phyloP scores from a whole-genome alignment of 2,329 filamentous ascomycete genomes.

The Magnaporthiopsis rhizophila region DNA sequence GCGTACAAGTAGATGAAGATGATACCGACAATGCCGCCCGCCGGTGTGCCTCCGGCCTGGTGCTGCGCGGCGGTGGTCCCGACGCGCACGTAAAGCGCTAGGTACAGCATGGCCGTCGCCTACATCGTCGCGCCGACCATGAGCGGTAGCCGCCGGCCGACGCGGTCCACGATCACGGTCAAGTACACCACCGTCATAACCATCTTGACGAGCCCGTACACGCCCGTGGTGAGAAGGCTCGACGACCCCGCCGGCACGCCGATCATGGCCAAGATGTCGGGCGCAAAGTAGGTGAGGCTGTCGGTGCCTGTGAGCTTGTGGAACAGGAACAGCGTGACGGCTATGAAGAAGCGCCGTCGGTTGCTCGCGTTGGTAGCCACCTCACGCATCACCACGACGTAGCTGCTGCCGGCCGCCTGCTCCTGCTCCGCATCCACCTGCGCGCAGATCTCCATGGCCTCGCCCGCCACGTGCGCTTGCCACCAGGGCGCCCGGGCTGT shows the following conservation, averaged over 20 bases:
- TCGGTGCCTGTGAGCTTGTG: slow-evolving; percentile 34
- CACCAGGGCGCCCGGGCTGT: slow-evolving; percentile 27
- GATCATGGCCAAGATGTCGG: slow-evolving; percentile 31
- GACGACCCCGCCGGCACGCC: slow-evolving; percentile 23
- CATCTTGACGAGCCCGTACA: slow-evolving; percentile 15
- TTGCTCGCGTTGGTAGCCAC: slow-evolving; percentile 19
- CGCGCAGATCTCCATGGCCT: slow-evolving; percentile 28
- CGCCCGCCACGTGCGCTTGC: slow-evolving; percentile 27
- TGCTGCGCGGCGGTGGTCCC: slow-evolving; percentile 12
- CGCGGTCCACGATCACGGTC: slow-evolving; percentile 23
- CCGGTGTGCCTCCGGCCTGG: background rate
- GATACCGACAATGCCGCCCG: slow-evolving; percentile 6
- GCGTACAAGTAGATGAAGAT: slow-evolving; percentile 25
- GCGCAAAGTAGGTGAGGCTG: slow-evolving; percentile 31
- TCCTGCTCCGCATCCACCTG: slow-evolving; percentile 24
- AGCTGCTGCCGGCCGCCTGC: slow-evolving; percentile 5
- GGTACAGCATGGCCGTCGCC: slow-evolving; percentile 20
- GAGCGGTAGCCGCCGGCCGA: slow-evolving; percentile 21
- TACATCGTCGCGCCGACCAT: slow-evolving; percentile 17
- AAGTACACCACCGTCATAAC: slow-evolving; percentile 17
- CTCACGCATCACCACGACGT: slow-evolving; percentile 10
- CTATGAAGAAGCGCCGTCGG: slow-evolving; percentile 18
- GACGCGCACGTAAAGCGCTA: slow-evolving; percentile 25
- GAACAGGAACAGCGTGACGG: slow-evolving; percentile 24
- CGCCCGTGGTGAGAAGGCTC: slow-evolving; percentile 6